phyloP scores from a whole-genome alignment of 306 rosid genomes.

The Geum urbanum region DNA sequence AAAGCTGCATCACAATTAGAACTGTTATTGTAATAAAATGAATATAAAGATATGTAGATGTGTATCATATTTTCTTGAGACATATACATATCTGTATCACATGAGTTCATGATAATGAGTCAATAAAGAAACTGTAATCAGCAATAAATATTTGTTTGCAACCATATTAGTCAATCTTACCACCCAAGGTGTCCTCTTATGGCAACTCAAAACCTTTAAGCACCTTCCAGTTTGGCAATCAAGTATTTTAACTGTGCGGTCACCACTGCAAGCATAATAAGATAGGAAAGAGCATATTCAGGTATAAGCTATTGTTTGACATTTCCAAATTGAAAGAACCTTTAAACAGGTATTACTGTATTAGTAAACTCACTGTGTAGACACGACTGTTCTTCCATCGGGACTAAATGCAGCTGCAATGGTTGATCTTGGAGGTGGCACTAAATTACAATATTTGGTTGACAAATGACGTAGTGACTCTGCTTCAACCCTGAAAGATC shows the following conservation, averaged over 20 bases:
- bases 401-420: slow-evolving; percentile 27
- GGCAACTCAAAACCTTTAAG: slow-evolving; percentile 74
- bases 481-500: too few species aligned
- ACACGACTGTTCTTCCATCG: slow-evolving; percentile 83
- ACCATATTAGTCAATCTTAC: too few species aligned
- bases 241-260: slow-evolving; percentile 85
- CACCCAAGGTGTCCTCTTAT: too few species aligned
- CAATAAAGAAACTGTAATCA: too few species aligned
- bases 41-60: too few species aligned
- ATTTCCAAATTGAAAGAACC: not conserved
- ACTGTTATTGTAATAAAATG: too few species aligned
- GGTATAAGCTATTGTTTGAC: too few species aligned
- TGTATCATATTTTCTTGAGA: too few species aligned
- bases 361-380: slow-evolving; percentile 66
- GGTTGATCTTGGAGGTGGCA: slow-evolving; percentile 90
- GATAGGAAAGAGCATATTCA: too few species aligned
- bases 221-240: slow-evolving; percentile 80
- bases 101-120: too few species aligned
- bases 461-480: slow-evolving; percentile 75
- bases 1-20: too few species aligned
- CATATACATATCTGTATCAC: too few species aligned
- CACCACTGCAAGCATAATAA: slow-evolving; percentile 54
- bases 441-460: slow-evolving; percentile 74
- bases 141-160: not conserved
- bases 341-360: not conserved